These are phyloP conservation scores for Saksenaea oblongispora DNA, from an alignment of 371 early-diverging fungal species.

Conservation along the genomic window DNA sequence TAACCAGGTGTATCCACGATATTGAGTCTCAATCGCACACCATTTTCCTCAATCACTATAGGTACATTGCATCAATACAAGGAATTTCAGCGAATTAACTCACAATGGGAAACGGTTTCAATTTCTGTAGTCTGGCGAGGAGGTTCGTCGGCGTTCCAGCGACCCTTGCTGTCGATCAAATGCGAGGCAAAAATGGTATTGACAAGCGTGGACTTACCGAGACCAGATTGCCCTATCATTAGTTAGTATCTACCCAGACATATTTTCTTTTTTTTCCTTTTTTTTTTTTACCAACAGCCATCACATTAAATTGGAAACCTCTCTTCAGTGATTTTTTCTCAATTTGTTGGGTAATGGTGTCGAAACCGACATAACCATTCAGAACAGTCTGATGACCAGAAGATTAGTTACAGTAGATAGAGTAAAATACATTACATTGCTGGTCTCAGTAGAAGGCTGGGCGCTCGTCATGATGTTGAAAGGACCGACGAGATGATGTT, in stretches of 20 bases:
- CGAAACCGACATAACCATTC: constrained; percentile 93
- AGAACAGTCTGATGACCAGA: constrained; percentile 46
- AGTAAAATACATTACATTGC: background rate
- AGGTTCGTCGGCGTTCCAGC: constrained; percentile 68
- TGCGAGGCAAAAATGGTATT: constrained; percentile 91
- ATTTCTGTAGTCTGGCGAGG: constrained; percentile 87
- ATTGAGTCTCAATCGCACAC: constrained; percentile 76
- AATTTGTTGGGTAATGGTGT: constrained; percentile 92
- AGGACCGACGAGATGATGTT: constrained; percentile 1
- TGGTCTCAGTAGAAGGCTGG: background rate
- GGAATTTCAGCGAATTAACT: constrained; percentile 10
- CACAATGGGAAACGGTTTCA: constrained; percentile 74
- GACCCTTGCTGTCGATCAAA: constrained; percentile 80
- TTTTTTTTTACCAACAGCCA: constrained; percentile 78
- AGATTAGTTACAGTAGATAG: background rate
- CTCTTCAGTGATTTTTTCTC: constrained; percentile 91
- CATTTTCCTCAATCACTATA: constrained; percentile 77
- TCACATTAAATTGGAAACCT: constrained; percentile 94
- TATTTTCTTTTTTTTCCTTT: background rate
- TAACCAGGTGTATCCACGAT: constrained; percentile 81
- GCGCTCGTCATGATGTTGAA: constrained; percentile 1
- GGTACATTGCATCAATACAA: background rate
- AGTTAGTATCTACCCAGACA: background rate
- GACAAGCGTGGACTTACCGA: constrained; percentile 98
- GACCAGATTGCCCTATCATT: constrained; percentile 86